A percentile compares a stretch with the other conserved stretches of the same genome.
phyloP scores from a whole-genome alignment of 345 rosid species.

The Zanthoxylum bungeanum region DNA sequence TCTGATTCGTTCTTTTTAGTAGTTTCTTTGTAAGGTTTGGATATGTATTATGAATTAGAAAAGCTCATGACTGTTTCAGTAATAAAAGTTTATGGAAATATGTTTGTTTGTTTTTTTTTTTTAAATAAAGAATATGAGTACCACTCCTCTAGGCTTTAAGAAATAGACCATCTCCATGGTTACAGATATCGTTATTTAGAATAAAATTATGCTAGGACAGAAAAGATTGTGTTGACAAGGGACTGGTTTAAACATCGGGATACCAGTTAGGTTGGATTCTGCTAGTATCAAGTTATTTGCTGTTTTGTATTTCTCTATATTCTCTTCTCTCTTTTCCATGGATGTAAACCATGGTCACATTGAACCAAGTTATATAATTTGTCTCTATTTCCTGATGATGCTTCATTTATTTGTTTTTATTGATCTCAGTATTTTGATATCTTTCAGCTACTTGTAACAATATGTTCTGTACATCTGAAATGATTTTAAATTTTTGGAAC shows the following conservation, averaged over 20 bases:
- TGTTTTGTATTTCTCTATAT: background rate
- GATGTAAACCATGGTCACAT: background rate
- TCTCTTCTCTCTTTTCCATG: background rate
- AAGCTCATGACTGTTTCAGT: background rate
- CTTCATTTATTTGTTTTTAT: background rate
- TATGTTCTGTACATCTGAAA: background rate
- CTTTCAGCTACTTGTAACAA: background rate
- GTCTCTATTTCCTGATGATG: background rate
- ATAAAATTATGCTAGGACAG: background rate
- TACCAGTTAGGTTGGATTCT: background rate
- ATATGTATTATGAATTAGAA: background rate
- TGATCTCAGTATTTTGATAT: background rate
- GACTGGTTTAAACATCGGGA: background rate
- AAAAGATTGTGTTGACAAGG: background rate
- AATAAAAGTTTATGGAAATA: background rate
- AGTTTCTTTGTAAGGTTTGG: background rate
- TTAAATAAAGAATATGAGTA: background rate
- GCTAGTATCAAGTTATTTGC: background rate
- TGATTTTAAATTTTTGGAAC: background rate
- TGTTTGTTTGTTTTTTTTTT: background rate
- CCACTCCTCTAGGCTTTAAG: background rate
- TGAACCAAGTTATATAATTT: background rate
- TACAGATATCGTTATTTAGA: background rate
- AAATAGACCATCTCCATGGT: background rate
- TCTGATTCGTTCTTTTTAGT: background rate